A percentile compares a stretch with the other conserved stretches of the same genome.
Evolutionary conservation across 208 protist species (phyloP).

Genomic region (Leishmania major): DNA sequence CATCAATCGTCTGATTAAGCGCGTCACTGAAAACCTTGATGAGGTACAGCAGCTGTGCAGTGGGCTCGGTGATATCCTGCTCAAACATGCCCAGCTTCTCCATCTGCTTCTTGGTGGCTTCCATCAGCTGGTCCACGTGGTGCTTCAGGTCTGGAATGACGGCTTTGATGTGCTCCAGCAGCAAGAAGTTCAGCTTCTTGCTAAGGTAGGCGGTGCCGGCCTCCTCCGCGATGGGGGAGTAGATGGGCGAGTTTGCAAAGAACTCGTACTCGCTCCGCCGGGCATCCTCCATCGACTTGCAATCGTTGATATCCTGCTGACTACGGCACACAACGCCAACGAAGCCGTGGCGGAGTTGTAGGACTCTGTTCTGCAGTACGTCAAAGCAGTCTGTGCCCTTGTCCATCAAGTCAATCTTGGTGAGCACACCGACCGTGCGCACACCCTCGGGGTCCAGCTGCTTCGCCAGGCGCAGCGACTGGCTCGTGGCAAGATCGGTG

Average conservation of each 20-base stretch:
- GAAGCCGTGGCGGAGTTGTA: slow-evolving; percentile 96
- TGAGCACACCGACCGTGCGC: slow-evolving; percentile 98
- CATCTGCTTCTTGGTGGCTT: slow-evolving; percentile 87
- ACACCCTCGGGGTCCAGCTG: slow-evolving; percentile 97
- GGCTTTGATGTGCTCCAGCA: slow-evolving; percentile 96
- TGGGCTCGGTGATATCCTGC: slow-evolving; percentile 79
- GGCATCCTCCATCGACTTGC: slow-evolving; percentile 88
- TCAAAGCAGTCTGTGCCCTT: slow-evolving; percentile 97
- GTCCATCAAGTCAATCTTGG: slow-evolving; percentile 99
- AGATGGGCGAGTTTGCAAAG: slow-evolving; percentile 94
- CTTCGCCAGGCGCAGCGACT: slow-evolving; percentile 97
- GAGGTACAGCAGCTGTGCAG: slow-evolving; percentile 82
- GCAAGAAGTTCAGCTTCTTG: slow-evolving; percentile 90
- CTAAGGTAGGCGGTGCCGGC: slow-evolving; percentile 92
- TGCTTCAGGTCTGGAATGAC: slow-evolving; percentile 94
- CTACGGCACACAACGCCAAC: slow-evolving; percentile 98
- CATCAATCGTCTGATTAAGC: slow-evolving; percentile 95
- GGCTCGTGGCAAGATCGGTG: slow-evolving; percentile 99
- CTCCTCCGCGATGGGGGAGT: slow-evolving; percentile 85
- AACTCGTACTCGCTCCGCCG: slow-evolving; percentile 91
- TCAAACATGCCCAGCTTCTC: slow-evolving; percentile 90
- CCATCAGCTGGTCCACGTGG: slow-evolving; percentile 90
- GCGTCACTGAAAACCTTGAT: slow-evolving; percentile 90
- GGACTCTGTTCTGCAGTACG: slow-evolving; percentile 93
- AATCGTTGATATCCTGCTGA: slow-evolving; percentile 97